Conservation (phyloP, 73 alveolate species). For the Paramecium caudatum region DNA sequence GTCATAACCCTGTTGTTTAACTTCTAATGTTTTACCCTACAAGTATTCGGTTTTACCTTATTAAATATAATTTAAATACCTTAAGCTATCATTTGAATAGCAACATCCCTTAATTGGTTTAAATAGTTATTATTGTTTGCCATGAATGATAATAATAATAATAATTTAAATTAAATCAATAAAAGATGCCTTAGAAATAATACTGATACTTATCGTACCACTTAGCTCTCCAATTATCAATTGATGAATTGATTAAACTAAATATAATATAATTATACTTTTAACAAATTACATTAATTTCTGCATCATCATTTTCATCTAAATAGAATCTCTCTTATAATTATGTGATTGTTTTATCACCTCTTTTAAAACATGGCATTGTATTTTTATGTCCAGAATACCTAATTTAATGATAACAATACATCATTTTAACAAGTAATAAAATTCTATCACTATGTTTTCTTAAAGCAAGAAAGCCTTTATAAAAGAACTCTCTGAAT, state of each 20-base stretch:
- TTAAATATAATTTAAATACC: neutral
- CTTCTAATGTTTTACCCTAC: slow-evolving; percentile 12
- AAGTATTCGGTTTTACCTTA: slow-evolving; percentile 39
- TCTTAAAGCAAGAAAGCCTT: slow-evolving; percentile 76
- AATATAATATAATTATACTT: slow-evolving; percentile 44
- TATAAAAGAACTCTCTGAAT: slow-evolving; percentile 69
- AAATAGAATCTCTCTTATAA: slow-evolving; percentile 87
- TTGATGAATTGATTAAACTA: slow-evolving; percentile 69
- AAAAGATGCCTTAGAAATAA: slow-evolving; percentile 71
- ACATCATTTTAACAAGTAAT: slow-evolving; percentile 95
- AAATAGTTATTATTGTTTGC: too few relatives aligned
- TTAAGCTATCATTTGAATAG: slow-evolving; percentile 1
- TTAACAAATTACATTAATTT: slow-evolving; percentile 27
- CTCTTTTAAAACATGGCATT: slow-evolving; percentile 93
- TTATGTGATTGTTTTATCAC: slow-evolving; percentile 87
- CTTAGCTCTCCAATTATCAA: slow-evolving; percentile 78
- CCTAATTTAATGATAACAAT: slow-evolving; percentile 29
- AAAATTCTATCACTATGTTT: slow-evolving; percentile 90
- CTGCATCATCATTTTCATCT: slow-evolving; percentile 3
- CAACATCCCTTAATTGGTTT: slow-evolving; percentile 14
- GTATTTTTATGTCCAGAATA: slow-evolving; percentile 84
- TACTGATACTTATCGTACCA: slow-evolving; percentile 77
- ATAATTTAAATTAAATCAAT: slow-evolving; percentile 27
- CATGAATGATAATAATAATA: too few relatives aligned
- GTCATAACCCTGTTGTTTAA: slow-evolving; percentile 37